Evolutionary conservation across 352 stramenopile genomes (phyloP), one percentile per base, ranked within the genome.

Genomic region (Globisporangium cystogenes): DNA sequence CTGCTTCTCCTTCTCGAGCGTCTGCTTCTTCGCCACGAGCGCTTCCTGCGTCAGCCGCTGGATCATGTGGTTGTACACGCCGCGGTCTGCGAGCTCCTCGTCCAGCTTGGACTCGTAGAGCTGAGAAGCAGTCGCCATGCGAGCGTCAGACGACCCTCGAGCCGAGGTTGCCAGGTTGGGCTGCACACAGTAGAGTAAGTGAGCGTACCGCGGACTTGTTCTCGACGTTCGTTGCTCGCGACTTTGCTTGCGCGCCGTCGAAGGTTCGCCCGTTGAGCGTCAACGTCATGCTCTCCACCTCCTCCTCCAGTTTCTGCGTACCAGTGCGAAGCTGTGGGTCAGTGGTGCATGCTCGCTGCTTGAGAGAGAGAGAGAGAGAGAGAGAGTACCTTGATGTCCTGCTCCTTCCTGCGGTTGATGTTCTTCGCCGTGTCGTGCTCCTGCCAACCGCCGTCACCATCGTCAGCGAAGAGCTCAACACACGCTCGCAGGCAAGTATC

Each of bases 1-100:
- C 24, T 79, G 56, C 27, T 85, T 79, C 57, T 92, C 82, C 24
- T 82, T 82, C 21, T 74, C 67, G 16, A 84, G 41, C 26, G 75
- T 87, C 16, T 62, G 53, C 46, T 92, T 92, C 62, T 87, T 92
- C 20, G 75, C 69, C 1, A 59, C 58, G 0, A 86, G 57, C 7
- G 80, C 73, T 47, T 93, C 82, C 20, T 64, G 65, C 7, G 74
- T 68, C 24, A 93, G 55, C 7, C 82, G 77, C 41, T 89, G 67
- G 59, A 93, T 89, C 82, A 90, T 93, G 60, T 93, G 79, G 37
- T 70, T 90, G 65, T 90, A 93, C 42, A 93, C 76, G 11, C 78
- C 77, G 7, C 72, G 71, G 29, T 92, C 82, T 0, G 64, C 67
- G 15, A 87, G 50, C 52, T 92, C 82, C 47, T 90, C 82, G 5